Base-by-base conservation (phyloP, 2,329 filamentous ascomycete species). In the Aspergillus spinulosporus region DNA sequence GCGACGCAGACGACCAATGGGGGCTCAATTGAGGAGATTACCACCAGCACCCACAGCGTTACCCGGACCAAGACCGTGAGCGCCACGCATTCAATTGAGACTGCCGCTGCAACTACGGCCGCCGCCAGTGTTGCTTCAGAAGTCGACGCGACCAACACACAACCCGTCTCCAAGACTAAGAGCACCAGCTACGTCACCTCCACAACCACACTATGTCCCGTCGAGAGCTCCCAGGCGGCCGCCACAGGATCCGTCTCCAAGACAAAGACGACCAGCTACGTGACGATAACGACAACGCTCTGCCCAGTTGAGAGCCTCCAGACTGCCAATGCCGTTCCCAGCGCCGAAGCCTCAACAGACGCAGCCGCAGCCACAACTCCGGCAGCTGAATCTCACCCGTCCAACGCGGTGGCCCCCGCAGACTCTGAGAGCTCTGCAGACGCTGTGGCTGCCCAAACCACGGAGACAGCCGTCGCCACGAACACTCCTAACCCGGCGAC, bases 261-360 rank as follows among this genome's bases (percentile, higher is more conserved):
- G 2, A 59, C 51, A 5, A 51, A 44, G 5, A 62, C 47, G 12
- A 60, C 58, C 4, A 37, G 56, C 12, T 62, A 52, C 34, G 39
- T 58, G 11, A 62, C 59, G 11, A 12, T 46, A 2, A 63, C 59
- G 4, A 60, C 59, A 7, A 67, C 66, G 3, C n/a, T 66, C 26
- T 68, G 64, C 49, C 46, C 59, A 11, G 49, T 54, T 21, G 12
- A 49, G 60, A 28, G 39, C 39, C 15, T 21, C 5, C 39, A 42
- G 7, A 42, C 39, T 14, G 39, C 39, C 5, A 42, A 42, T 14
- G 39, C 39, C 45, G n/a, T 26, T 14, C 29, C 44, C 29, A 5
- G 29, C 44, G 31, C 45, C 14, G 44, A 15, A n/a, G 44, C 43
- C 4, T 34, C 44, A 26, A 47, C 31, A 11, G 44, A 47, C 12